phyloP scores from a whole-genome alignment of 2,329 filamentous ascomycete species.

The Xylaria sp. region DNA sequence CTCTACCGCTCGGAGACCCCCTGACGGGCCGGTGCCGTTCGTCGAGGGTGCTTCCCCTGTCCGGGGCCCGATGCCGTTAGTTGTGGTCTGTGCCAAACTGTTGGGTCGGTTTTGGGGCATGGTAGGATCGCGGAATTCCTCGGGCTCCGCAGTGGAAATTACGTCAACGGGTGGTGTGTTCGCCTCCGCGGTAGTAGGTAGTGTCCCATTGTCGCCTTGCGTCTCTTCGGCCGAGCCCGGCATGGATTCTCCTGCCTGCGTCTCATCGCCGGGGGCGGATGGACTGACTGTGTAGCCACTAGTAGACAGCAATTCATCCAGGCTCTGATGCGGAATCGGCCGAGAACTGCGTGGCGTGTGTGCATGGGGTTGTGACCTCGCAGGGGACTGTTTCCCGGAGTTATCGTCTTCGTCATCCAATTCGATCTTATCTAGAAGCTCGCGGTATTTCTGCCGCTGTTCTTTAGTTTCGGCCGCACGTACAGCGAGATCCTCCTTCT shows the following conservation, averaged over 20 bases:
- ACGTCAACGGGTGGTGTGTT: conserved; percentile 6
- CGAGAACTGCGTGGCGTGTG: conserved; percentile 5
- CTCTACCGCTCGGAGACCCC: conserved; percentile 3
- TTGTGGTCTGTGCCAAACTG: conserved; percentile 33
- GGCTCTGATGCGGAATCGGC: conserved; percentile 32
- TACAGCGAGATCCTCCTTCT: conserved; percentile 75
- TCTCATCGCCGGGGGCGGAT: conserved; percentile 21
- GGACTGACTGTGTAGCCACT: conserved; percentile 49
- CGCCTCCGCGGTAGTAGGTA: conserved; percentile 23
- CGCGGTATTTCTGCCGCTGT: conserved; percentile 60
- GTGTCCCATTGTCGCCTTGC: conserved; percentile 14
- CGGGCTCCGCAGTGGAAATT: conserved; percentile 9
- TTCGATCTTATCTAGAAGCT: conserved; percentile 49
- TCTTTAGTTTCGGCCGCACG: conserved; percentile 65
- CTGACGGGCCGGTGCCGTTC: neutral
- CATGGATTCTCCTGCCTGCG: conserved; percentile 15
- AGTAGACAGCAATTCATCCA: conserved; percentile 46
- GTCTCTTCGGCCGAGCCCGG: conserved; percentile 10
- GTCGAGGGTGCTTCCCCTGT: neutral
- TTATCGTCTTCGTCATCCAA: conserved; percentile 38
- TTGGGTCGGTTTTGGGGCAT: conserved; percentile 72
- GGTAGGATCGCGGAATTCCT: conserved; percentile 58
- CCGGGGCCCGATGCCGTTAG: neutral
- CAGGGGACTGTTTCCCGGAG: conserved; percentile 7
- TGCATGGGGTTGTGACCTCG: conserved; percentile 13